phyloP scores from a whole-genome alignment of 129 eudicot genomes.

The Escallonia herrerae region DNA sequence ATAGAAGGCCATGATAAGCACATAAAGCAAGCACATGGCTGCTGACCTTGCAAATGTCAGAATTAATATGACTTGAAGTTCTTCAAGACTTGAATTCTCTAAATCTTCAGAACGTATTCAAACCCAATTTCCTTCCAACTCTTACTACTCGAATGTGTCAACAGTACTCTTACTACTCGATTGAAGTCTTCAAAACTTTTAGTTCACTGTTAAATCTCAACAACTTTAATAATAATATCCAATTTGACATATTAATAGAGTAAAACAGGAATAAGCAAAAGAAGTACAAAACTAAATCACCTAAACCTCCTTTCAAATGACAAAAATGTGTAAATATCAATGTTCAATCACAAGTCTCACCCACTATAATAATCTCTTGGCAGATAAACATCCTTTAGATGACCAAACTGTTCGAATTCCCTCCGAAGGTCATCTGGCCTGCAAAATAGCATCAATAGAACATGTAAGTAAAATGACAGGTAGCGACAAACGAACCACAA shows the following conservation, averaged over 20 bases:
- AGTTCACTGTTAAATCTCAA: constrained; percentile 36
- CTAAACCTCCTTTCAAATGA: not conserved
- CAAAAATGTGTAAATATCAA: constrained; percentile 1
- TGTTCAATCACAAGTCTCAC: constrained; percentile 44
- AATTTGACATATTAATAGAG: too few species aligned
- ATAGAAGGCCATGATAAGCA: constrained; percentile 31
- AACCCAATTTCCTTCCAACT: constrained; percentile 57
- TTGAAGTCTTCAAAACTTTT: constrained; percentile 65
- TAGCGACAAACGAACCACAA: too few species aligned
- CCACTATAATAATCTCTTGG: constrained; percentile 96
- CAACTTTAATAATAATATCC: too few species aligned
- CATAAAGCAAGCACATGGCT: constrained; percentile 47
- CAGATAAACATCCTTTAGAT: constrained; percentile 77
- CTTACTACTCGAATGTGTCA: constrained; percentile 58
- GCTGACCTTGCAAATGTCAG: constrained; percentile 48
- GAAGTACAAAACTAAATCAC: not conserved
- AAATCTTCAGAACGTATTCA: constrained; percentile 67
- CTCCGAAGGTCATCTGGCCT: constrained; percentile 94
- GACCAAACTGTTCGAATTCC: constrained; percentile 94
- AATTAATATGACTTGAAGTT: constrained; percentile 66
- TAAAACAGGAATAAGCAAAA: not conserved
- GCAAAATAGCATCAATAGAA: constrained; percentile 8
- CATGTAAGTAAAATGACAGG: not conserved
- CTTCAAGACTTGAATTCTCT: constrained; percentile 76
- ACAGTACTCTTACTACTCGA: constrained; percentile 32